These are phyloP conservation scores for Colletotrichum sp. DNA, from an alignment of 2,329 filamentous ascomycete genomes.

Conservation along the genomic window DNA sequence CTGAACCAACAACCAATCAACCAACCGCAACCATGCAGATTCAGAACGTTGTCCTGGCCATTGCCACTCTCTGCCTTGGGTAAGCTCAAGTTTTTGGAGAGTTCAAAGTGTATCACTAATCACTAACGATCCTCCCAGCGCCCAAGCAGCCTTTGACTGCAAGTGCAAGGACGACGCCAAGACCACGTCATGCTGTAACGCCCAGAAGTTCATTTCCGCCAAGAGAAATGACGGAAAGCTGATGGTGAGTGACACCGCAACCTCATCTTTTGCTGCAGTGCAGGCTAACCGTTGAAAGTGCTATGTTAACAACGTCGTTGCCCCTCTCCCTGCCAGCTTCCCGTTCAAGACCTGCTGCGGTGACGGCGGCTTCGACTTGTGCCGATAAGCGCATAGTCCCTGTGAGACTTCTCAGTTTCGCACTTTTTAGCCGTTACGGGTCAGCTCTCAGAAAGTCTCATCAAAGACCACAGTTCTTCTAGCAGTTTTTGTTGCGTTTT, in stretches of 20 bases:
- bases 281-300: background rate
- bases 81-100: background rate
- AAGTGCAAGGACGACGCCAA: background rate
- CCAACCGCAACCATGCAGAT: background rate
- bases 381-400: background rate
- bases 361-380: background rate
- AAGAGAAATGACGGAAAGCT: background rate
- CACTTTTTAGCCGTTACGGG: background rate
- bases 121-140: background rate
- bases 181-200: background rate
- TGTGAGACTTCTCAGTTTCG: background rate
- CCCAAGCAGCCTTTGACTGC: background rate
- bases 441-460: background rate
- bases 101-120: background rate
- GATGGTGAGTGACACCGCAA: background rate
- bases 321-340: background rate
- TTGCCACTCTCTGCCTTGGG: background rate
- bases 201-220: background rate
- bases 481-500: background rate
- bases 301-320: background rate
- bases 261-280: background rate
- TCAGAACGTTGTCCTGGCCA: background rate
- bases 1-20: background rate
- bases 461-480: background rate
- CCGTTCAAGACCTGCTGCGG: background rate